Percentiles rank a stretch among this genome's conserved stretches.
phyloP scores from a whole-genome alignment of 2,329 filamentous ascomycete species.

The Ophiostoma sp. region DNA sequence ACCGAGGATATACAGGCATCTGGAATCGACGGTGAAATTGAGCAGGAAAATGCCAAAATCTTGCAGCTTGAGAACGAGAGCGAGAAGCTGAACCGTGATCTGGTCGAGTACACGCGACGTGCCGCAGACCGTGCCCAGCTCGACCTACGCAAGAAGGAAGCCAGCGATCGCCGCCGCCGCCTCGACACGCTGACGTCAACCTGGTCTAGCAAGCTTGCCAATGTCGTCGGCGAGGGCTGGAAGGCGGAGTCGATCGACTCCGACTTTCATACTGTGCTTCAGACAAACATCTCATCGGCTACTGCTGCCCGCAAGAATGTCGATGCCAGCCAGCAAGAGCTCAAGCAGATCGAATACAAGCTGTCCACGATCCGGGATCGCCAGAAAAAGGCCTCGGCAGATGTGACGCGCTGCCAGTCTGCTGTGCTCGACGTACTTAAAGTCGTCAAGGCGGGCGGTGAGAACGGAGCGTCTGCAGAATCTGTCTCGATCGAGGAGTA shows the following conservation, averaged over 20 bases:
- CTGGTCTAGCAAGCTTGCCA: conserved; percentile 64
- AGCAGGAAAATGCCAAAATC: conserved; percentile 59
- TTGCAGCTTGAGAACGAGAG: conserved; percentile 65
- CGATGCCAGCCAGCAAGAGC: conserved; percentile 64
- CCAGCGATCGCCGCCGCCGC: conserved; percentile 65
- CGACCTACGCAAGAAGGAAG: conserved; percentile 74
- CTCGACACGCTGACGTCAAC: conserved; percentile 72
- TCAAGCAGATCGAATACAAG: conserved; percentile 70
- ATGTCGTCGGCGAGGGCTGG: conserved; percentile 63
- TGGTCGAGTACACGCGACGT: conserved; percentile 73
- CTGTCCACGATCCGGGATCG: conserved; percentile 61
- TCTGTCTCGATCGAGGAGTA: conserved; percentile 50
- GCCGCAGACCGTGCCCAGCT: conserved; percentile 79
- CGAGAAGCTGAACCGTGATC: conserved; percentile 68
- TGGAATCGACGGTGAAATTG: conserved; percentile 66
- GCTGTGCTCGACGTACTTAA: conserved; percentile 48
- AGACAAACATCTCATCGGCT: conserved; percentile 52
- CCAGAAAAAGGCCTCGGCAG: conserved; percentile 57
- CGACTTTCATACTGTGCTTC: conserved; percentile 60
- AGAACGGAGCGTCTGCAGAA: conserved; percentile 26
- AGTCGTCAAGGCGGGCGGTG: conserved; percentile 35
- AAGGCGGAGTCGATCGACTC: conserved; percentile 61
- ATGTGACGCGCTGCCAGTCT: conserved; percentile 56
- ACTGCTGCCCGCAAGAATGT: conserved; percentile 63
- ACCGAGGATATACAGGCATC: conserved; percentile 58